A percentile compares a stretch with the other conserved stretches of the same genome.
Conservation (phyloP, 1,284 basidiomycete genomes). For the Trichosporon faecale region DNA sequence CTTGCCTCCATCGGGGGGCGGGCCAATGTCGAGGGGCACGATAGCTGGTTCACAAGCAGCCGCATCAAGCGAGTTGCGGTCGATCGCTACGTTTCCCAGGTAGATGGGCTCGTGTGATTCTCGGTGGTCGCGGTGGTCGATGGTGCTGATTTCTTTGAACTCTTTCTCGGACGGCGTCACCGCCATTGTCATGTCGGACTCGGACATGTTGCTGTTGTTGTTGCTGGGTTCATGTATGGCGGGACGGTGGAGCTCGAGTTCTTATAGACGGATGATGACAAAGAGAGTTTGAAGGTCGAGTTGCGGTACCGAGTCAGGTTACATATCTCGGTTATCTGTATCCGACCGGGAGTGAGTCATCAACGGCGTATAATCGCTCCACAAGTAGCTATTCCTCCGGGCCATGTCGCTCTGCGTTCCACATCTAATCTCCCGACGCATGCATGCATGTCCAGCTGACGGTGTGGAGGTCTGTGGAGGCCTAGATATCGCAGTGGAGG, state of each 20-base stretch:
- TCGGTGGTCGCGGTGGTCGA: neutral
- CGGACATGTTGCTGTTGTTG: neutral
- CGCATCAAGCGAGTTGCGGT: constrained; percentile 1
- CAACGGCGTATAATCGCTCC: neutral
- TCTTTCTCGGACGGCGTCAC: neutral
- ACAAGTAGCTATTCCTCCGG: neutral
- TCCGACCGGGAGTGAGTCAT: neutral
- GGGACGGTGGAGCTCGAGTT: neutral
- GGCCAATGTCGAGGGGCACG: constrained; percentile 19
- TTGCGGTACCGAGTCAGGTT: constrained; percentile 3
- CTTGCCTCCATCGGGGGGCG: constrained; percentile 33
- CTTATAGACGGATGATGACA: neutral
- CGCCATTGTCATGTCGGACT: neutral
- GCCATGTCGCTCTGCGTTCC: neutral
- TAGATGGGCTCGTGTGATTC: neutral
- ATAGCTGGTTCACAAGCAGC: neutral
- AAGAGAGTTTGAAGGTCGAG: neutral
- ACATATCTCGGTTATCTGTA: constrained; percentile 9
- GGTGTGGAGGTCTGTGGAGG: neutral
- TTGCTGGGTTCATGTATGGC: neutral
- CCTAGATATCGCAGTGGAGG: neutral
- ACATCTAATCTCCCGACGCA: neutral
- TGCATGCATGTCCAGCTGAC: neutral
- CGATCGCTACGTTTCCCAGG: neutral
- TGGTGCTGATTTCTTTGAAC: neutral